phyloP scores from a whole-genome alignment of 129 eudicot species.

The Saposhnikovia divaricata region DNA sequence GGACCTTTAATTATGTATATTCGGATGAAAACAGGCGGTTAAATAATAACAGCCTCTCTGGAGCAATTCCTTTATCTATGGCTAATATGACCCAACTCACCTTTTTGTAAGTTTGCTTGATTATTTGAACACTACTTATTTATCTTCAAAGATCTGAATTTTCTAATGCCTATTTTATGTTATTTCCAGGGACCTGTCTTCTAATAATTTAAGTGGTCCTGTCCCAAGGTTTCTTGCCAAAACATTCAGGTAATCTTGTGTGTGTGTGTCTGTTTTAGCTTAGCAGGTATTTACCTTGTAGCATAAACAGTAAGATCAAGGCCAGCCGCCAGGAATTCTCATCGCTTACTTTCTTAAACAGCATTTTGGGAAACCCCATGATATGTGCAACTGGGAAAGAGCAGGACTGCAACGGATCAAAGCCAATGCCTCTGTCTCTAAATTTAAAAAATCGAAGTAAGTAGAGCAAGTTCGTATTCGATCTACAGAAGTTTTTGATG shows the following conservation, averaged over 20 bases:
- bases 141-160: slow-evolving; percentile 2
- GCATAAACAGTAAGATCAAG: not conserved
- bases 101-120: slow-evolving; percentile 46
- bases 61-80: slow-evolving; percentile 68
- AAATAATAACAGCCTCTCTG: slow-evolving; percentile 77
- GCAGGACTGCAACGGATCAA: slow-evolving; percentile 70
- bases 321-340: not conserved
- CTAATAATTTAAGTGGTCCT: slow-evolving; percentile 88
- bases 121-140: not conserved
- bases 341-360: slow-evolving; percentile 20
- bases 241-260: slow-evolving; percentile 63
- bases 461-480: not conserved
- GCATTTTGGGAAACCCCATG: slow-evolving; percentile 79
- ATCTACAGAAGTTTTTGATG: not conserved
- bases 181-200: slow-evolving; percentile 75
- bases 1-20: slow-evolving; percentile 2
- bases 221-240: slow-evolving; percentile 68
- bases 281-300: not conserved
- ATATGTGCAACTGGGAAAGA: slow-evolving; percentile 83
- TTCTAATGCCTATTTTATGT: slow-evolving; percentile 1
- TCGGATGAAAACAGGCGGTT: slow-evolving; percentile 61
- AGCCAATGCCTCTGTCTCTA: slow-evolving; percentile 55
- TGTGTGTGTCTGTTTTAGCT: not conserved
- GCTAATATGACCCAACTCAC: slow-evolving; percentile 88
- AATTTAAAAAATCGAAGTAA: slow-evolving; percentile 47